Percentiles rank a stretch among this genome's conserved stretches.
These are phyloP conservation scores for Elongisporangium senticosum DNA, from an alignment of 352 stramenopile genomes.

Conservation along the genomic window DNA sequence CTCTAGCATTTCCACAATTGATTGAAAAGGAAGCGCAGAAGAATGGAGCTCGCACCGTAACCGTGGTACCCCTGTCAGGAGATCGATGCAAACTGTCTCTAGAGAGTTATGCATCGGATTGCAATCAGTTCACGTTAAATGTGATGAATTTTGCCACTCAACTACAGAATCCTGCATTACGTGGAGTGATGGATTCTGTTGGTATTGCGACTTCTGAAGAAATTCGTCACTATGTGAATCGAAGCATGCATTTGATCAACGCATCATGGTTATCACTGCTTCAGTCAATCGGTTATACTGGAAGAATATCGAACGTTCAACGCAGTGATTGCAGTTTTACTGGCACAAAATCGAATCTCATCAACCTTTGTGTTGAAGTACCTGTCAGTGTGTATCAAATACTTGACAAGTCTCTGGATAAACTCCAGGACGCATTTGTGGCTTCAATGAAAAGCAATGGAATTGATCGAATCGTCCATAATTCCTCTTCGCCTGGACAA, in stretches of 20 bases:
- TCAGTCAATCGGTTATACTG: not conserved
- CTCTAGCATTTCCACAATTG: not conserved
- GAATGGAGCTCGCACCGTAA: not conserved
- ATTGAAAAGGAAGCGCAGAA: not conserved
- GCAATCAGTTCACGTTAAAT: not conserved
- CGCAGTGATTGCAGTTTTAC: not conserved
- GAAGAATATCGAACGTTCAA: not conserved
- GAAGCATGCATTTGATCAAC: not conserved
- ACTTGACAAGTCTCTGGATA: not conserved
- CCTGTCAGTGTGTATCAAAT: not conserved
- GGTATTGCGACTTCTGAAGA: not conserved
- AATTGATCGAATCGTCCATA: not conserved
- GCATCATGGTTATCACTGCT: not conserved
- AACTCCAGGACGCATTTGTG: not conserved
- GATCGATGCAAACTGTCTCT: not conserved
- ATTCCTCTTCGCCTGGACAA: not conserved
- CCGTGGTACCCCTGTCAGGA: not conserved
- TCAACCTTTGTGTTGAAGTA: not conserved
- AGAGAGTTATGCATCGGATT: not conserved
- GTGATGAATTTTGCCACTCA: not conserved
- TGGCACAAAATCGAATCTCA: not conserved
- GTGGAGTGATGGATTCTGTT: not conserved
- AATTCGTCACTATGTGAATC: not conserved
- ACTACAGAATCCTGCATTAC: not conserved
- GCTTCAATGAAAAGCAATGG: not conserved